Evolutionary conservation across 306 rosid species (phyloP).

Genomic region (Spatholobus suberectus): DNA sequence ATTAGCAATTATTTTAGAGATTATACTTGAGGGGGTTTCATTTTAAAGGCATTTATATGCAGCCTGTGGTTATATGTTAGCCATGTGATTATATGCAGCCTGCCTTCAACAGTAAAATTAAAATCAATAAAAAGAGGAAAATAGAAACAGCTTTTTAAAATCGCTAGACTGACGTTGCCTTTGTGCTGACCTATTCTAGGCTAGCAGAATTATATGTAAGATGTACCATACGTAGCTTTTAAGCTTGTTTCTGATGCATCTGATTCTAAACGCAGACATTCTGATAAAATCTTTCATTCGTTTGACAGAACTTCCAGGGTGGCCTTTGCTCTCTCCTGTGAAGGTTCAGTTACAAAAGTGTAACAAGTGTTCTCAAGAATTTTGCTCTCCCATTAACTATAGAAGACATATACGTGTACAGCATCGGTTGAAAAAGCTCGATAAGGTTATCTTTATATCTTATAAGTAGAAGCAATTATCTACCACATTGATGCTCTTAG

Average conservation of each 20-base stretch:
- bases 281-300: conserved; percentile 27
- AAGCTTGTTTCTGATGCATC: conserved; percentile 22
- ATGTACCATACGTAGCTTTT: conserved; percentile 29
- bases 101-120: conserved; percentile 6
- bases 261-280: conserved; percentile 37
- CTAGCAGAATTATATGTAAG: background rate
- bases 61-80: background rate
- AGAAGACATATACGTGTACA: conserved; percentile 86
- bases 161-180: background rate
- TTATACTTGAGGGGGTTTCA: background rate
- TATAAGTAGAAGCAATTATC: conserved; percentile 7
- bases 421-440: conserved; percentile 85
- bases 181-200: conserved; percentile 27
- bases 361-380: conserved; percentile 85
- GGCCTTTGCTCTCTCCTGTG: conserved; percentile 86
- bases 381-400: conserved; percentile 83
- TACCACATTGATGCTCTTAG: background rate
- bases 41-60: conserved; percentile 11
- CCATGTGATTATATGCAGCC: conserved; percentile 8
- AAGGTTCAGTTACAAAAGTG: conserved; percentile 91
- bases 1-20: conserved; percentile 25
- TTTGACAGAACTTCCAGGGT: conserved; percentile 76
- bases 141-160: background rate
- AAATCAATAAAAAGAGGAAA: background rate
- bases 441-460: conserved; percentile 65